Evolutionary conservation across 1,139 yeast genomes (phyloP), one percentile per base, ranked within the genome.

Genomic region (Debaryomyces robertsiae): DNA sequence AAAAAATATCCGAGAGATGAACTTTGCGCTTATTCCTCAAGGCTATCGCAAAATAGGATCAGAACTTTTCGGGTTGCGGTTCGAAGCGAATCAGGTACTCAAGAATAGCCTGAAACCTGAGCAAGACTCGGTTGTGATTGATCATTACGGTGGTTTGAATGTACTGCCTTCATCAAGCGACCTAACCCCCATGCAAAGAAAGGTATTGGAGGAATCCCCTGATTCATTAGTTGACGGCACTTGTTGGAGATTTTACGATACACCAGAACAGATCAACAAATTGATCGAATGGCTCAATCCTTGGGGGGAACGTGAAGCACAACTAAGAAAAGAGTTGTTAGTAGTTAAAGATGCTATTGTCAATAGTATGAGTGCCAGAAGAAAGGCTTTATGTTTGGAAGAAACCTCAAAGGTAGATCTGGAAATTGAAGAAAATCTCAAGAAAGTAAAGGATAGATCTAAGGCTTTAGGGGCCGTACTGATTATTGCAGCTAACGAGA

Each of bases 271-370:
- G 40, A 61, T 91, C 27, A 77, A 75, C 2, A 58, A 57, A n/a
- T 60, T 93, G 23, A 48, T 83, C 6, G 57, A 64, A 9, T 86
- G 95, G 89, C 69, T 91, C 41, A 82, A 84, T 53, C 82, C 80
- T 6, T 78, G 82, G 74, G 98, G 98, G 3, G 69, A 67, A 39
- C 71, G 96, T 34, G 98, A 93, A 57, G 72, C 81, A 7, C 72
- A 67, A 30, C 70, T 93, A 34, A 65, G 77, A 28, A 83, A 83
- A 47, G 96, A 88, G 54, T 61, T 90, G 39, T 49, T 61, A 7
- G 63, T 65, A 3, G 72, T 81, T 6, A 75, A 78, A 48, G 82
- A 77, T 9, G 74, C 77, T 14, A 75, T 91, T 13, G 56, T 61
- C 15, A 67, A 73, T 9, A 77, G 90, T 53, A 77, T 87, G 57